phyloP scores from a whole-genome alignment of 2,329 filamentous ascomycete species.

The Alternaria tenuissima region DNA sequence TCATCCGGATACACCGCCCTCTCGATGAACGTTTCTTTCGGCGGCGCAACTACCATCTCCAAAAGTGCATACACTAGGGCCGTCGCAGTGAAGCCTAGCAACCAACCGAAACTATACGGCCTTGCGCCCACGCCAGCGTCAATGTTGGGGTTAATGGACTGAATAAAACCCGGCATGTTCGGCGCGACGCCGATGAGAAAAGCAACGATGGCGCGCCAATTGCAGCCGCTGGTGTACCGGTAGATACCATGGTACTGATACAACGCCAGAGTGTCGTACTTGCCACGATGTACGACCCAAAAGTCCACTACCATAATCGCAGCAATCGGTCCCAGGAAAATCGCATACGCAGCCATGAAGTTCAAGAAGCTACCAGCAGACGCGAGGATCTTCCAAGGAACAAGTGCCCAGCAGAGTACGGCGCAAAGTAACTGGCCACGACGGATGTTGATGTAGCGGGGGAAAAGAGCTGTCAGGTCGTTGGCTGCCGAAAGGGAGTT shows the following conservation, averaged over 20 bases:
- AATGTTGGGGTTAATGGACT: slow-evolving; percentile 52
- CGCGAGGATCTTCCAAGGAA: slow-evolving; percentile 58
- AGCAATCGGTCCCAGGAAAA: slow-evolving; percentile 72
- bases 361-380: slow-evolving; percentile 56
- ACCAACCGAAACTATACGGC: slow-evolving; percentile 72
- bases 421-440: slow-evolving; percentile 58
- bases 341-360: slow-evolving; percentile 72
- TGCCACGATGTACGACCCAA: slow-evolving; percentile 62
- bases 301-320: slow-evolving; percentile 68
- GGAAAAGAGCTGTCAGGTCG: slow-evolving; percentile 62
- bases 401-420: slow-evolving; percentile 54
- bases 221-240: slow-evolving; percentile 62
- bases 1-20: slow-evolving; percentile 51
- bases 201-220: slow-evolving; percentile 67
- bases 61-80: slow-evolving; percentile 64
- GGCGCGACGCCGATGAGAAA: slow-evolving; percentile 67
- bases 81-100: slow-evolving; percentile 67
- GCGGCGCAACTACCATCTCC: slow-evolving; percentile 58
- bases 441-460: slow-evolving; percentile 62
- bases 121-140: slow-evolving; percentile 58
- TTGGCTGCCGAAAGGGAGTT: slow-evolving; percentile 64
- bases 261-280: slow-evolving; percentile 61
- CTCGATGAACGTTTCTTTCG: slow-evolving; percentile 59
- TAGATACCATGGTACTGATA: slow-evolving; percentile 62
- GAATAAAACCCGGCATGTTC: slow-evolving; percentile 64